Evolutionary conservation across 2,329 filamentous ascomycete genomes (phyloP), one percentile per base, ranked within the genome.

Genomic region (Parascedosporium putredinis): DNA sequence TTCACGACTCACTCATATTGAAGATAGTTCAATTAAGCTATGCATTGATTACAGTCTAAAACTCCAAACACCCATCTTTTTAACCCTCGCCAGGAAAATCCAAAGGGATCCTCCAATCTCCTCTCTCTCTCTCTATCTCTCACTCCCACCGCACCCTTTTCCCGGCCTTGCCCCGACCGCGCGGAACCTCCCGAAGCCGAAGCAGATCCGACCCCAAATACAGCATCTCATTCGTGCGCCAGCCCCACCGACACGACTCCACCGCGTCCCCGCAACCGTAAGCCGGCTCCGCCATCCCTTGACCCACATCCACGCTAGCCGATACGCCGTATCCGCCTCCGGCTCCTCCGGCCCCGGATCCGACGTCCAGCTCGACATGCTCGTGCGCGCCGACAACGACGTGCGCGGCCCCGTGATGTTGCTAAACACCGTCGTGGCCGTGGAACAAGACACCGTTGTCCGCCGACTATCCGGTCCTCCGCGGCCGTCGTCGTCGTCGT

Each of bases 271-370:
- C 3, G 60, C 59, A 38, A 55, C 59, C 4, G 57, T 55, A 23
- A 69, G 51, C 47, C 60, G 56, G 33, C 59, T 59, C 18, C 64
- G 58, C 67, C 67, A 69, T 2, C 67, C 67, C 50, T 67, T 59
- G 2, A 62, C 61, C 50, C 60, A 67, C 33, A 66, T 51, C 65
- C 66, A 69, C 2, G 67, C 62, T 18, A 67, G 56, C 8, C 66
- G 59, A 44, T 56, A 63, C 0, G 62, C 59, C 25, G 59, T 58
- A 33, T 50, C 53, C 5, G 54, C 52, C 25, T 56, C 53, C 22
- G 49, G 51, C 29, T 56, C 45, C n/a, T 7, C 36, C 9, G 27
- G 27, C n/a, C 14, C 4, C 18, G 27, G 25, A 2, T 1, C 8
- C 5, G 25, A 24, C 1, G 27, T 34, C 23, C 18, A 34, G 44